A percentile compares a stretch with the other conserved stretches of the same genome.
These are phyloP conservation scores for Pleurotus djamor DNA, from an alignment of 768 basidiomycete species.

Conservation along the genomic window DNA sequence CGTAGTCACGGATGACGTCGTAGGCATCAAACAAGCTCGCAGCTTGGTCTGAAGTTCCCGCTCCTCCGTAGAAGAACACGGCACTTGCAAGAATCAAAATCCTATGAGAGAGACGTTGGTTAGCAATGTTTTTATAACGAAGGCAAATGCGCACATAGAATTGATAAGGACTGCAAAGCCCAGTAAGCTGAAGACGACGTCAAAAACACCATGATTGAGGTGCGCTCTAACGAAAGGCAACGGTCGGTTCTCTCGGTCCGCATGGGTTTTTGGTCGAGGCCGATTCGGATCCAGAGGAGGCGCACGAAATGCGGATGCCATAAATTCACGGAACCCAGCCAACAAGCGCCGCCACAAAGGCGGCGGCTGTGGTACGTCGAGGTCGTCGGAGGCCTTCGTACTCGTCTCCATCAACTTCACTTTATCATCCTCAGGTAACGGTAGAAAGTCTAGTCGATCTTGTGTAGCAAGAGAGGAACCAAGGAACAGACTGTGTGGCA, in stretches of 20 bases:
- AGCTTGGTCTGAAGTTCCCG: conserved; percentile 18
- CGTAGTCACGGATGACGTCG: conserved; percentile 58
- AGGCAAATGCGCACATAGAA: conserved; percentile 50
- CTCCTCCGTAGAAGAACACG: conserved; percentile 64
- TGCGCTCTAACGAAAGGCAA: conserved; percentile 58
- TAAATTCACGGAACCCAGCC: neutral
- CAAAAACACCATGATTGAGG: conserved; percentile 61
- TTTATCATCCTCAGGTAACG: conserved; percentile 15
- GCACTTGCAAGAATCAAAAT: conserved; percentile 82
- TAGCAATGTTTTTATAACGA: conserved; percentile 2
- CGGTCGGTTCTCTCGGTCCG: conserved; percentile 55
- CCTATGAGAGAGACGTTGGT: conserved; percentile 29
- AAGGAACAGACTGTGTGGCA: conserved; percentile 90
- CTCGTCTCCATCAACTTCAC: conserved; percentile 14
- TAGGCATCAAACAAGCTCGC: conserved; percentile 87
- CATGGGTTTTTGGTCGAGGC: conserved; percentile 31
- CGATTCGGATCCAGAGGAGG: neutral
- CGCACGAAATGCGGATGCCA: conserved; percentile 8
- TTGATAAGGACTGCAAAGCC: conserved; percentile 91
- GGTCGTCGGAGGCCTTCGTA: conserved; percentile 14
- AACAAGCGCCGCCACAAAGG: neutral
- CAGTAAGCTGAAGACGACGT: conserved; percentile 68
- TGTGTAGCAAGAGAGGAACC: conserved; percentile 87
- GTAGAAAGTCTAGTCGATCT: conserved; percentile 52
- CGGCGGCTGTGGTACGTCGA: conserved; percentile 9